Percentiles rank a stretch among this genome's conserved stretches.
These are phyloP conservation scores for Eucalyptus marginata DNA, from an alignment of 345 rosid species.

Conservation along the genomic window DNA sequence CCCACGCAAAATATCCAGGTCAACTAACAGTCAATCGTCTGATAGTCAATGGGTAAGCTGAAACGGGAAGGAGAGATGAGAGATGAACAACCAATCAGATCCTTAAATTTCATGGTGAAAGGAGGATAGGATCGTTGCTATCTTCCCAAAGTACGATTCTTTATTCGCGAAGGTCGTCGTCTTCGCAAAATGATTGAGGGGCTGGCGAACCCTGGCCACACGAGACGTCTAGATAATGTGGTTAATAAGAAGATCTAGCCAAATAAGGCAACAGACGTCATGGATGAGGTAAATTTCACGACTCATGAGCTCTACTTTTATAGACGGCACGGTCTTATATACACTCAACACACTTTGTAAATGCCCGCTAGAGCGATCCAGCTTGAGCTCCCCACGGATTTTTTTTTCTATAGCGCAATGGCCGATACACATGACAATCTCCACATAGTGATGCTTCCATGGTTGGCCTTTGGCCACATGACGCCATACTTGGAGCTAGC, in stretches of 20 bases:
- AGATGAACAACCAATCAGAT: neutral
- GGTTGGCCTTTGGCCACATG: conserved; percentile 20
- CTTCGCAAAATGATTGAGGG: neutral
- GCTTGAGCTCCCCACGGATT: too few species aligned
- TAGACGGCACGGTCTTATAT: too few species aligned
- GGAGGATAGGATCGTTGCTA: neutral
- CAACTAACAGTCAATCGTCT: neutral
- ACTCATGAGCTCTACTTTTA: neutral
- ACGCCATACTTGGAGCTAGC: conserved; percentile 8
- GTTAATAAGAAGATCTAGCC: fast-evolving
- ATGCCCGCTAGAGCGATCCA: neutral
- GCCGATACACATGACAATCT: neutral
- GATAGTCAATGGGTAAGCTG: neutral
- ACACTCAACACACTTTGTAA: neutral
- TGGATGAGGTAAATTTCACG: neutral
- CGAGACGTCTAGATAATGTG: neutral
- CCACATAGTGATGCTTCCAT: conserved; percentile 9
- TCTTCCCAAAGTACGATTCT: neutral
- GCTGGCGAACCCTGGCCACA: neutral
- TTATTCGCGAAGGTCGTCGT: neutral
- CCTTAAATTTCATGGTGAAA: neutral
- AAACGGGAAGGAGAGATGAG: neutral
- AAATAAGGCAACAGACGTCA: neutral
- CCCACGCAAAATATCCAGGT: neutral
- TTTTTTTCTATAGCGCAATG: neutral